A percentile compares a stretch with the other conserved stretches of the same genome.
These are phyloP conservation scores for Ottelia alismoides DNA, from an alignment of 106 monocot species.

Conservation along the genomic window DNA sequence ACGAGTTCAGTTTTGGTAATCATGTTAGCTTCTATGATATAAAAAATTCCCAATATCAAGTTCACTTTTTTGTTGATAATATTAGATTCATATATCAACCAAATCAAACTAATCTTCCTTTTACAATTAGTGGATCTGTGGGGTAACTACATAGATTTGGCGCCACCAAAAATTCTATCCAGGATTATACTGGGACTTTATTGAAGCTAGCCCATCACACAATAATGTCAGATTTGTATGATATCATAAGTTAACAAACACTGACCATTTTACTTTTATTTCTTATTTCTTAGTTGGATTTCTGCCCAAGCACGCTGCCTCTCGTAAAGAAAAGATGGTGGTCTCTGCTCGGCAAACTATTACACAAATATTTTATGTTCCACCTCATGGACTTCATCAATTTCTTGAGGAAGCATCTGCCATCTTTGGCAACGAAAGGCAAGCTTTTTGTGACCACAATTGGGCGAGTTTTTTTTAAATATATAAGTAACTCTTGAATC, in stretches of 20 bases:
- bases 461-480: too few species aligned
- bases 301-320: conserved; percentile 74
- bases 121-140: too few species aligned
- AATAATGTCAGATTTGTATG: too few species aligned
- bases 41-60: neutral
- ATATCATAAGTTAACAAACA: too few species aligned
- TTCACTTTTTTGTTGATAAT: neutral
- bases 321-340: conserved; percentile 63
- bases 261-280: too few species aligned
- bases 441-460: too few species aligned
- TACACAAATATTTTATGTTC: conserved; percentile 88
- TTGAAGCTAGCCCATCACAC: neutral
- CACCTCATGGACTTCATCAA: conserved; percentile 79
- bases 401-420: conserved; percentile 72
- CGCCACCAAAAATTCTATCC: neutral
- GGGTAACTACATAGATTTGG: too few species aligned
- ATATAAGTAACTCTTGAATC: too few species aligned
- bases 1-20: conserved; percentile 93
- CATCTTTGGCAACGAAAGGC: conserved; percentile 82
- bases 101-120: too few species aligned
- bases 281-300: conserved; percentile 73
- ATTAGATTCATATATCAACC: too few species aligned
- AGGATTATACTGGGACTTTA: neutral
- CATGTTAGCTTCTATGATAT: neutral
- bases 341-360: conserved; percentile 51